Base-by-base conservation (phyloP, 345 rosid genomes). In the Lenwebbia sp. region DNA sequence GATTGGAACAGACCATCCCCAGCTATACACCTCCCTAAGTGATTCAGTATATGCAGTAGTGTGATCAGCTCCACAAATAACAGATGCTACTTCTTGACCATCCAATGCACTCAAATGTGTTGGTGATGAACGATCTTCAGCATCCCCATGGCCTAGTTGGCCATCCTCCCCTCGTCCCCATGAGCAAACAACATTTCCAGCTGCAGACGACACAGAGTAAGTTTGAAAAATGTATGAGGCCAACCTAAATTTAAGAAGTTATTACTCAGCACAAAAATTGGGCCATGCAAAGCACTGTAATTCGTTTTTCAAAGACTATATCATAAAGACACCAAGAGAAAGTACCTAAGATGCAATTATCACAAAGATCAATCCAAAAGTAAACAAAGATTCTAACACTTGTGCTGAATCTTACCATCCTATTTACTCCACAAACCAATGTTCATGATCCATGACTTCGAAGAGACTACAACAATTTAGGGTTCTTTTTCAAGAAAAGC, bases 111-210 rank as follows among this genome's bases (percentile, higher is more conserved):
- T 93, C 86, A 96, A 88, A 21, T 91, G 95, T 28, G 98, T 96
- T 2, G 99, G 99, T 75, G 93, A 89, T 84, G 91, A 94, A 40
- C 98, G 92, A 89, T 97, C 99, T 85, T 93, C 96, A 10, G 99
- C 99, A 91, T 95, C 99, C 54, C 99, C 99, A 83, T 91, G 99
- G 54, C 99, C 99, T 88, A 97, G 91, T 86, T 96, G 99, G 58
- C 99, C 99, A 91, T 97, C 99, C 88, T 96, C 99, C 47, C 99
- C 99, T 89, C 99, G 87, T 84, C 99, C 99, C 99, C 98, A 96
- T 21, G 99, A 93, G 88, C 99, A 97, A 86, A 97, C 93, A 57
- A 93, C 88, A 89, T 94, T 93, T 86, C 96, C 99, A 92, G 98
- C 99, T 97, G 92, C 91, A 84, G 88, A 84, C 21, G 57, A 83